Conservation (phyloP, 202 grass and related monocot genomes). For the Carex sylvatica region DNA sequence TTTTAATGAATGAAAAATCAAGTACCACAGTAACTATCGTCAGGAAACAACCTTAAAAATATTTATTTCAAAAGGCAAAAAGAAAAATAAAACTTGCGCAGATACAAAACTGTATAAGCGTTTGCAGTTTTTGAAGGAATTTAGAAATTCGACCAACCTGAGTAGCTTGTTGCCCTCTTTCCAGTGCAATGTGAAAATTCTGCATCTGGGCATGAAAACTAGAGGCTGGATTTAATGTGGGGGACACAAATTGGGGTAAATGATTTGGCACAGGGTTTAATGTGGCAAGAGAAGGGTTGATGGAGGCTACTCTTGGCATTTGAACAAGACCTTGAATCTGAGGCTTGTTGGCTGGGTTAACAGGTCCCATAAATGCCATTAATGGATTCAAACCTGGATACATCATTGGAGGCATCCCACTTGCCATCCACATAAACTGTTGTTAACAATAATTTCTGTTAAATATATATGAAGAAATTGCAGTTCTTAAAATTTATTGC, state of each 20-base stretch:
- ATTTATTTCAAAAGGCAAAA: not conserved
- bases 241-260: slow-evolving; percentile 47
- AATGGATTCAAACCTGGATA: slow-evolving; percentile 67
- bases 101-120: not conserved
- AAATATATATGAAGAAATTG: not conserved
- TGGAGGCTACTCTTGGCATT: slow-evolving; percentile 51
- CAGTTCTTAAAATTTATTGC: slow-evolving; percentile 4
- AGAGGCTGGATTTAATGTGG: slow-evolving; percentile 39
- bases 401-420: slow-evolving; percentile 72
- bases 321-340: slow-evolving; percentile 56
- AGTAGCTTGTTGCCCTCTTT: slow-evolving; percentile 23
- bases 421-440: slow-evolving; percentile 97
- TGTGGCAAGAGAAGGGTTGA: slow-evolving; percentile 36
- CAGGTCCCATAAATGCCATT: slow-evolving; percentile 52
- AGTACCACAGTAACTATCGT: not conserved
- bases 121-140: not conserved
- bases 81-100: not conserved
- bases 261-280: slow-evolving; percentile 39
- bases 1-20: slow-evolving; percentile 7
- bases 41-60: not conserved
- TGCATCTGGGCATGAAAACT: slow-evolving; percentile 59
- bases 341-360: slow-evolving; percentile 48
- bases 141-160: slow-evolving; percentile 34
- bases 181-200: slow-evolving; percentile 42
- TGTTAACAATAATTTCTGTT: slow-evolving; percentile 15